Evolutionary conservation across 2,329 filamentous ascomycete species (phyloP).

Genomic region (Myotisia sp.): DNA sequence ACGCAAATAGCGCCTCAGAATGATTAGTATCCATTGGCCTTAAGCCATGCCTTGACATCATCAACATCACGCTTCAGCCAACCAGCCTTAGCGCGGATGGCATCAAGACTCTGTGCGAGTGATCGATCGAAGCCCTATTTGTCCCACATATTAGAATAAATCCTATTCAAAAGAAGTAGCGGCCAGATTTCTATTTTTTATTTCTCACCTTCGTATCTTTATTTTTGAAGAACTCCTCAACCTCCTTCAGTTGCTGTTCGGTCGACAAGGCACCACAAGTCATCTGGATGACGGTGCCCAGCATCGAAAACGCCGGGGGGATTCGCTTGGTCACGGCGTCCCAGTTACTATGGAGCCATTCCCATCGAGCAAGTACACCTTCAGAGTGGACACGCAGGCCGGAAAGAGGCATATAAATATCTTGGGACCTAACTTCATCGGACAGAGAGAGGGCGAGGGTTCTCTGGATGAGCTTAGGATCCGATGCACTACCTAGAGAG

Average conservation of each 20-base stretch:
- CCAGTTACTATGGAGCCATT: slow-evolving; percentile 80
- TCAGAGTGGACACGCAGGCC: slow-evolving; percentile 62
- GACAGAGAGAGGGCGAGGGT: slow-evolving; percentile 62
- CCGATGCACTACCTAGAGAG: slow-evolving; percentile 61
- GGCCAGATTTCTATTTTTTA: no score
- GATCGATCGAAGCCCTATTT: slow-evolving; percentile 61
- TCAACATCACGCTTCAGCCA: slow-evolving; percentile 64
- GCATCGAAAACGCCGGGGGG: slow-evolving; percentile 72
- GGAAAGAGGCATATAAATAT: slow-evolving; percentile 77
- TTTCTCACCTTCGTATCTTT: slow-evolving; percentile 60
- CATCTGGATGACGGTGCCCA: slow-evolving; percentile 70
- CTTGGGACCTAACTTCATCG: slow-evolving; percentile 80
- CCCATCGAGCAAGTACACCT: slow-evolving; percentile 67
- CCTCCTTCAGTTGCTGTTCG: slow-evolving; percentile 56
- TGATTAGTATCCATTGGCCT: slow-evolving; percentile 47
- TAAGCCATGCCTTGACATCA: slow-evolving; percentile 62
- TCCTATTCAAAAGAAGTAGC: not conserved
- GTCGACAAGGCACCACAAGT: slow-evolving; percentile 69
- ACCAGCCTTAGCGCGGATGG: slow-evolving; percentile 67
- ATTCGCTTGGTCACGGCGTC: slow-evolving; percentile 66
- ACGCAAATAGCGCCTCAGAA: no score
- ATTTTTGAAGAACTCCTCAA: slow-evolving; percentile 65
- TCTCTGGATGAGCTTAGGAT: slow-evolving; percentile 65
- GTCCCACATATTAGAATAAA: not conserved
- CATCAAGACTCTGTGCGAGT: slow-evolving; percentile 77